Evolutionary conservation across 2,329 filamentous ascomycete species (phyloP).

Genomic region (Colletotrichum chlorophyti): DNA sequence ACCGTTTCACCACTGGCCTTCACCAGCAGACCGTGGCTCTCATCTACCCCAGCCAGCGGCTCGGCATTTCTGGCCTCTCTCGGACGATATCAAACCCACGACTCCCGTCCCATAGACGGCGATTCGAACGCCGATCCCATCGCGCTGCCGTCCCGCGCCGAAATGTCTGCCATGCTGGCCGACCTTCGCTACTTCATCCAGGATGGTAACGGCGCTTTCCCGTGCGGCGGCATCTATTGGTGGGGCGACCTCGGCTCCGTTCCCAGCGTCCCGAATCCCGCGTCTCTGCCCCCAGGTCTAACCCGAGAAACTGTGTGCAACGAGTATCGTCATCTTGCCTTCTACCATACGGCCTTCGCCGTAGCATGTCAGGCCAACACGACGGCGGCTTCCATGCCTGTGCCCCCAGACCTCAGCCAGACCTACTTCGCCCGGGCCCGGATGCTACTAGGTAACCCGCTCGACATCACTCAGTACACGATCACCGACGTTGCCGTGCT

Average conservation of each 20-base stretch:
- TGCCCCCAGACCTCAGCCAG: conserved; percentile 45
- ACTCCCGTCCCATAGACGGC: conserved; percentile 48
- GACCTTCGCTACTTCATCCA: conserved; percentile 52
- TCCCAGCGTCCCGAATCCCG: conserved; percentile 34
- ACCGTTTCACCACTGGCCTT: conserved; percentile 44
- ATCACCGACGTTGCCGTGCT: conserved; percentile 52
- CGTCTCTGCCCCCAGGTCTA: conserved; percentile 31
- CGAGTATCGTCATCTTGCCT: conserved; percentile 46
- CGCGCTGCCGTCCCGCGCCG: conserved; percentile 43
- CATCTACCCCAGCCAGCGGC: conserved; percentile 31
- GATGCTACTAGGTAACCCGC: conserved; percentile 52
- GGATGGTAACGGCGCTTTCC: conserved; percentile 48
- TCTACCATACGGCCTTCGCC: conserved; percentile 55
- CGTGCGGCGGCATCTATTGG: conserved; percentile 55
- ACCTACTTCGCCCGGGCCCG: conserved; percentile 52
- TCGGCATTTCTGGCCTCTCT: conserved; percentile 46
- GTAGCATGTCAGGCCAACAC: conserved; percentile 42
- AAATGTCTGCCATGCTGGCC: conserved; percentile 46
- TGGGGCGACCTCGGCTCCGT: conserved; percentile 49
- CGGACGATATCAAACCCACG: conserved; percentile 54
- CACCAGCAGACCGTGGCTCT: conserved; percentile 26
- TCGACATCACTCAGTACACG: conserved; percentile 49
- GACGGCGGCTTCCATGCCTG: conserved; percentile 34
- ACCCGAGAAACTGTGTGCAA: conserved; percentile 29
- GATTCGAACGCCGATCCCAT: conserved; percentile 45